Conservation (phyloP, 495 filamentous ascomycete genomes). For the Penicillium parvum region DNA sequence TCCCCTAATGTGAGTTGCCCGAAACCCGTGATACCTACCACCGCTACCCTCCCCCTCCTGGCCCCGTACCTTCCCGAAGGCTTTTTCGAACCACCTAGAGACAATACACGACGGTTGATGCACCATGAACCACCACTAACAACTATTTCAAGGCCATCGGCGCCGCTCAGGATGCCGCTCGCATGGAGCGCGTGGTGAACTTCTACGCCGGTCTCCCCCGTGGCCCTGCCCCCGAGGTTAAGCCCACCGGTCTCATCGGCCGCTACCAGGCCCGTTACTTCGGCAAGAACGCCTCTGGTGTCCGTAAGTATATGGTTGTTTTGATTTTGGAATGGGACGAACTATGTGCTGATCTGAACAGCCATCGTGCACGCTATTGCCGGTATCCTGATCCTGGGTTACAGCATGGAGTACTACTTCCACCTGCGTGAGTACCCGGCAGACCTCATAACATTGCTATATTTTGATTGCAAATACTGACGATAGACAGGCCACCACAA, state of each 20-base stretch:
- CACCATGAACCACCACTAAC: slow-evolving; percentile 20
- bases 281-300: slow-evolving; percentile 75
- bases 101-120: slow-evolving; percentile 2
- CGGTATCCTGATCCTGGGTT: slow-evolving; percentile 70
- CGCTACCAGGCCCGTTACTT: slow-evolving; percentile 94
- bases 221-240: slow-evolving; percentile 73
- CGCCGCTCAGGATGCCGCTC: slow-evolving; percentile 85
- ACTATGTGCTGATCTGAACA: slow-evolving; percentile 42
- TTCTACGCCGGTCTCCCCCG: slow-evolving; percentile 98
- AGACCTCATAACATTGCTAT: not conserved
- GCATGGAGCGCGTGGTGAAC: slow-evolving; percentile 92
- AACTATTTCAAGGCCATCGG: slow-evolving; percentile 66
- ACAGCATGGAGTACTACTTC: slow-evolving; percentile 99
- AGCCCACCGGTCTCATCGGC: slow-evolving; percentile 73
- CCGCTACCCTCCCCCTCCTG: slow-evolving; percentile 9
- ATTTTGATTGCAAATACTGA: too few species aligned
- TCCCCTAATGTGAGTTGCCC: slow-evolving; percentile 77
- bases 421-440: slow-evolving; percentile 75
- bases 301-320: slow-evolving; percentile 61
- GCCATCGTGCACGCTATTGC: slow-evolving; percentile 83
- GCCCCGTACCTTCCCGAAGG: slow-evolving; percentile 21
- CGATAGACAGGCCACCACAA: slow-evolving; percentile 81
- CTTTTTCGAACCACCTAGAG: slow-evolving; percentile 19
- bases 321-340: not conserved
- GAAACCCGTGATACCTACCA: not conserved